Percentiles rank a stretch among this genome's conserved stretches.
phyloP scores from a whole-genome alignment of 2,329 filamentous ascomycete species.

The Alternaria brassicae region DNA sequence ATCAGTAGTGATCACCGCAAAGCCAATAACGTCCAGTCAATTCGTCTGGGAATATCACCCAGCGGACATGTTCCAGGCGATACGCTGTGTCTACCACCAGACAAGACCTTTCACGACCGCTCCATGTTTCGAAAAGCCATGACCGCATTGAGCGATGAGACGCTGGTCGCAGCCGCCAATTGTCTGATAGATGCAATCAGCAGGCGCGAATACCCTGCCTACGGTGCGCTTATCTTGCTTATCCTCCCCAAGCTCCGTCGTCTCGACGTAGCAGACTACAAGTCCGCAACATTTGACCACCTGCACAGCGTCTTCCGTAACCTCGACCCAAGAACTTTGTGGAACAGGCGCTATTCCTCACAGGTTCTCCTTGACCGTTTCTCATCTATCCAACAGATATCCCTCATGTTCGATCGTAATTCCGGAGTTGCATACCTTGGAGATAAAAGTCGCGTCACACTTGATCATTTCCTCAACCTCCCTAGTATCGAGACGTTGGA shows the following conservation, averaged over 20 bases:
- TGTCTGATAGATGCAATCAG: slow-evolving; percentile 27
- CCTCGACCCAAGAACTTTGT: slow-evolving; percentile 10
- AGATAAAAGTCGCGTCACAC: background rate
- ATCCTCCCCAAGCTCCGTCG: slow-evolving; percentile 26
- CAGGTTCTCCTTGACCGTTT: slow-evolving; percentile 20
- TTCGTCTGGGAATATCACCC: slow-evolving; percentile 30
- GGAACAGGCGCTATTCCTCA: slow-evolving; percentile 18
- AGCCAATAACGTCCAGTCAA: slow-evolving; percentile 27
- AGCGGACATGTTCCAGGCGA: slow-evolving; percentile 18
- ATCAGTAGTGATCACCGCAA: slow-evolving; percentile 24
- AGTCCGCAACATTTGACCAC: slow-evolving; percentile 27
- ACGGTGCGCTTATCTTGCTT: slow-evolving; percentile 32
- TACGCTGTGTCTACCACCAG: slow-evolving; percentile 26
- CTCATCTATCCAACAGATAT: slow-evolving; percentile 24
- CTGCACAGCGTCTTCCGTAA: slow-evolving; percentile 26
- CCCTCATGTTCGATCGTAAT: slow-evolving; percentile 29
- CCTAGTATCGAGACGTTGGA: slow-evolving; percentile 24
- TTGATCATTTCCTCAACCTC: slow-evolving; percentile 27
- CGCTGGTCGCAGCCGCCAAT: slow-evolving; percentile 22
- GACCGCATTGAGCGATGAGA: slow-evolving; percentile 19
- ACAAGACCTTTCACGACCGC: slow-evolving; percentile 22
- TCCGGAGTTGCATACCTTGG: slow-evolving; percentile 21
- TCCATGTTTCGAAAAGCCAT: slow-evolving; percentile 21
- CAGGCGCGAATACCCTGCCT: slow-evolving; percentile 36
- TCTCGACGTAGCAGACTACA: slow-evolving; percentile 29